A percentile compares a stretch with the other conserved stretches of the same genome.
Evolutionary conservation across 768 basidiomycete species (phyloP).

Genomic region (Phanerochaete carnosa): DNA sequence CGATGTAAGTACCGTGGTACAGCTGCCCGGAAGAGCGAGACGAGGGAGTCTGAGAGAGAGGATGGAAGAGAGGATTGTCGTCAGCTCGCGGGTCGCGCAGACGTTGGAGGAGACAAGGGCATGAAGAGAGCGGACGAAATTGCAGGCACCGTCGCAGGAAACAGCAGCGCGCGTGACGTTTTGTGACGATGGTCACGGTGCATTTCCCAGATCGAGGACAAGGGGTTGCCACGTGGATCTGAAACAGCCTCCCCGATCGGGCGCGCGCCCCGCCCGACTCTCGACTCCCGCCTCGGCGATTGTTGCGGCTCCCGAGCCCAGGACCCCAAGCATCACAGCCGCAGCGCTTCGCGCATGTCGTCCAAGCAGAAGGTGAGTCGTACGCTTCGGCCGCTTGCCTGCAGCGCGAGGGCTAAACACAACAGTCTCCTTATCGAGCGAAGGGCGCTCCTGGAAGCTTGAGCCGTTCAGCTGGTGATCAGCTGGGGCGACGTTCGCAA

Average conservation of each 20-base stretch:
- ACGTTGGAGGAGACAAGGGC: slow-evolving; percentile 6
- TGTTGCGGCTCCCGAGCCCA: neutral
- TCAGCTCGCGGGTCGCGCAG: neutral
- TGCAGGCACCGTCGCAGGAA: slow-evolving; percentile 1
- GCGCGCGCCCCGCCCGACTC: neutral
- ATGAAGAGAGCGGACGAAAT: slow-evolving; percentile 6
- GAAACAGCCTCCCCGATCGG: slow-evolving; percentile 8
- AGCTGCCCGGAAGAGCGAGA: neutral
- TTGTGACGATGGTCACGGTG: slow-evolving; percentile 1
- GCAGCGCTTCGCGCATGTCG: neutral
- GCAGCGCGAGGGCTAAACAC: too few relatives aligned
- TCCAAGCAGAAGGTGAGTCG: neutral
- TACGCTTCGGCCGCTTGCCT: too few relatives aligned
- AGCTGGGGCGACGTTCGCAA: too few relatives aligned
- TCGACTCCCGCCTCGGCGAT: neutral
- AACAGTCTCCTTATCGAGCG: neutral
- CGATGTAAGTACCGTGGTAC: neutral
- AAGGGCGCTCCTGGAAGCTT: neutral
- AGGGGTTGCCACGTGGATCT: slow-evolving; percentile 15
- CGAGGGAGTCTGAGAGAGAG: neutral
- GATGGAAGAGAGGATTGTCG: neutral
- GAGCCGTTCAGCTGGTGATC: too few relatives aligned
- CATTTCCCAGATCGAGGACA: slow-evolving; percentile 9
- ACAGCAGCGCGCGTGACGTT: slow-evolving; percentile 1
- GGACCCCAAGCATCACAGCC: neutral